These are phyloP conservation scores for Corynascus novoguineensis DNA, from an alignment of 495 filamentous ascomycete species.

Conservation along the genomic window DNA sequence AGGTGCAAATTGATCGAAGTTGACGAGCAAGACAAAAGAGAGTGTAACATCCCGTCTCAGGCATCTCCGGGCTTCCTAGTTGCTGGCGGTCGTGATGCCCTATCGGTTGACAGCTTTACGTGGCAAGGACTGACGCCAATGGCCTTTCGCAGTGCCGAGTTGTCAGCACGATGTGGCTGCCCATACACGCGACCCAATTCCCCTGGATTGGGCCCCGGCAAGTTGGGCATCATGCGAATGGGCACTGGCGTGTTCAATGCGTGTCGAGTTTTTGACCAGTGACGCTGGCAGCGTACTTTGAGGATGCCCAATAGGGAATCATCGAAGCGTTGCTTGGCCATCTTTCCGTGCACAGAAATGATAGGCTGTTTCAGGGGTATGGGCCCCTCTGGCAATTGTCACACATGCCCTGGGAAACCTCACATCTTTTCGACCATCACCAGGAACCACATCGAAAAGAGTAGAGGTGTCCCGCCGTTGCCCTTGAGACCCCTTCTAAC, in stretches of 20 bases:
- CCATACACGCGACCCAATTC: slow-evolving; percentile 1
- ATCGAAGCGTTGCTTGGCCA: background rate
- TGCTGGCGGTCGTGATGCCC: background rate
- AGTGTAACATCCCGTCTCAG: background rate
- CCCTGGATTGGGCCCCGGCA: background rate
- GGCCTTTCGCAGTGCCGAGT: background rate
- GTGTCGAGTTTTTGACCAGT: slow-evolving; percentile 9
- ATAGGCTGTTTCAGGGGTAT: background rate
- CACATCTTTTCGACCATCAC: no score
- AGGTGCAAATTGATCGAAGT: no score
- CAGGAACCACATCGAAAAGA: no score
- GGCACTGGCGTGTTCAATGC: background rate
- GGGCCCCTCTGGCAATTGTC: no score
- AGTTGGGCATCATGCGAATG: slow-evolving; percentile 1
- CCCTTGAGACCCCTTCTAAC: no score
- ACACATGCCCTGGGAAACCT: no score
- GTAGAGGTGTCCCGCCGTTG: no score
- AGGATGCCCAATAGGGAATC: background rate
- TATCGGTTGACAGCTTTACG: background rate
- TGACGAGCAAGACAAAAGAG: background rate
- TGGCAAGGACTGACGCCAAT: slow-evolving; percentile 1
- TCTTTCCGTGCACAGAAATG: background rate
- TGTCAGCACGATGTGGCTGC: background rate
- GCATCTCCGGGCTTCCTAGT: background rate
- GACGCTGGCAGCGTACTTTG: background rate